Evolutionary conservation across 805 yeast species (phyloP).

Genomic region (Candida berthetii): DNA sequence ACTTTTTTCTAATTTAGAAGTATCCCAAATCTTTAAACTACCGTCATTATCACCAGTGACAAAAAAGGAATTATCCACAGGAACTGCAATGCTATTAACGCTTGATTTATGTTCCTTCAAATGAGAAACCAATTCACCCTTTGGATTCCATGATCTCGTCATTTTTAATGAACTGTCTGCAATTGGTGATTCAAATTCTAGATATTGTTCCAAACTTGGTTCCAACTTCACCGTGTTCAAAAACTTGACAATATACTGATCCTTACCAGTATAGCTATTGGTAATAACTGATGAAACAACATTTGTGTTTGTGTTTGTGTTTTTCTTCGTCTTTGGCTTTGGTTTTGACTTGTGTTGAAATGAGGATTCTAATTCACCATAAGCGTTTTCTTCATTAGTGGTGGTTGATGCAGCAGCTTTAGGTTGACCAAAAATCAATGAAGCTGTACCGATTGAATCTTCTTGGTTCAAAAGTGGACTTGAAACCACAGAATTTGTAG

Average conservation of each 20-base stretch:
- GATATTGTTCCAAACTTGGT: constrained; percentile 52
- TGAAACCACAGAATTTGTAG: background rate
- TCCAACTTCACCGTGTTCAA: constrained; percentile 47
- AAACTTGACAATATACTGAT: constrained; percentile 55
- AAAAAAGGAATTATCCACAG: constrained; percentile 60
- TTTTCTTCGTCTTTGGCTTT: constrained; percentile 4
- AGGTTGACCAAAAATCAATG: constrained; percentile 26
- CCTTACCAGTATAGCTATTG: constrained; percentile 64
- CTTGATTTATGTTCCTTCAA: constrained; percentile 56
- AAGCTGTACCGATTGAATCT: constrained; percentile 14
- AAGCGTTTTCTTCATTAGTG: constrained; percentile 33
- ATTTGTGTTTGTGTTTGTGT: constrained; percentile 2
- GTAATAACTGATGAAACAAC: constrained; percentile 23
- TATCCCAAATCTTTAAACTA: constrained; percentile 71
- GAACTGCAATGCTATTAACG: constrained; percentile 50
- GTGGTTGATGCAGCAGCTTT: constrained; percentile 33
- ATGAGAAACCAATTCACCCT: constrained; percentile 54
- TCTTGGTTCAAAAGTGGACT: background rate
- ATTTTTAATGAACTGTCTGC: constrained; percentile 1
- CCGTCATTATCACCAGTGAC: constrained; percentile 80
- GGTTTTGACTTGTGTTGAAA: constrained; percentile 8
- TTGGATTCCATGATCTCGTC: constrained; percentile 26
- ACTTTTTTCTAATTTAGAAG: constrained; percentile 55
- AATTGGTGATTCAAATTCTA: constrained; percentile 56
- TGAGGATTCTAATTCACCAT: constrained; percentile 35